Base-by-base conservation (phyloP, 768 basidiomycete genomes). In the Podaxis sp. region DNA sequence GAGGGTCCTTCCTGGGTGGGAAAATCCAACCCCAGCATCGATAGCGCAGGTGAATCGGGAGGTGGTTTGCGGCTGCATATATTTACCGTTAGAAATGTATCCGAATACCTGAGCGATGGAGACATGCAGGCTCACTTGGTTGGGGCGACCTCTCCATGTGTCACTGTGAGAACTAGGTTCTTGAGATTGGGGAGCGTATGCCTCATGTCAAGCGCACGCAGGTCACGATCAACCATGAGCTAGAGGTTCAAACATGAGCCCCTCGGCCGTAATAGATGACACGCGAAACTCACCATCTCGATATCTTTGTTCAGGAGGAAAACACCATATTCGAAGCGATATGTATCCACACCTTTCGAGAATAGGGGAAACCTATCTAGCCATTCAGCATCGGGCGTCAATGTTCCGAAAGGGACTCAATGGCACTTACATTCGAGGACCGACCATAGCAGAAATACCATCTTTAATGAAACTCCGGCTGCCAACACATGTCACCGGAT, bases 101-200 rank as follows among this genome's bases (percentile, higher is more conserved):
- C 27, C 11, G 43, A 38, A 19, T n/a, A 54, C 15, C 52, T n/a
- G 13, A 46, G 25, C n/a, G 24, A 33, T 47, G 37, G 38, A 61
- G 36, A 27, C 46, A 53, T 61, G 66, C 64, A 63, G 62, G 64
- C 41, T 22, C 58, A 89, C 88, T 65, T 72, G 37, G 78, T 66
- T 56, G 73, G 75, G 29, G 78, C 74, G 50, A 78, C 79, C 68
- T 87, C 87, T 54, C 88, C 89, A 68, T 87, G 85, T 58, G 89
- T 92, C 66, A 96, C 79, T 11, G 92, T 95, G 33, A 98, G 82
- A 57, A 98, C 73, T 19, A 98, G 80, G 69, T 95, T 95, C 78
- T 97, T 98, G 65, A 99, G 82, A 77, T 99, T 99, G 46, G 96
- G 95, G 29, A 99, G 80, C 3, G 97, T 98, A 72, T 99, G 96